These are phyloP conservation scores for Begonia masoniana DNA, from an alignment of 306 rosid species.

Conservation along the genomic window DNA sequence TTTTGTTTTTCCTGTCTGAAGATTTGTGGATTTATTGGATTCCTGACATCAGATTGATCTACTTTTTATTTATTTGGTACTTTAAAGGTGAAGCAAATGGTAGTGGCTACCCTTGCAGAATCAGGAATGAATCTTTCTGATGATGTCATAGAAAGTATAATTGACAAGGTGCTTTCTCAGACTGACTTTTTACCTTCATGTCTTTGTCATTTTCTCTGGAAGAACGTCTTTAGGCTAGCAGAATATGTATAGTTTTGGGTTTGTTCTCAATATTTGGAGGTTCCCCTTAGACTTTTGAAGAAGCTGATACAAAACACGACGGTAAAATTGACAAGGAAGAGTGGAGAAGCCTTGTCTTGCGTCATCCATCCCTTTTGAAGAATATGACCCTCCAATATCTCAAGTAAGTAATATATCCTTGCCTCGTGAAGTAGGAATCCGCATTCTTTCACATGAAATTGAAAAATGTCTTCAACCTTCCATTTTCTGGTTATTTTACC, in stretches of 20 bases:
- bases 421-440: too few species aligned
- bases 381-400: conserved; percentile 98
- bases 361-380: conserved; percentile 91
- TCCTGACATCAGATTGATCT: not conserved
- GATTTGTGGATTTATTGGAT: too few species aligned
- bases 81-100: conserved; percentile 96
- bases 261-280: not conserved
- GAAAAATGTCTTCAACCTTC: too few species aligned
- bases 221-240: not conserved
- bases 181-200: not conserved
- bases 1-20: conserved; percentile 2
- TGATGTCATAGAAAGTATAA: conserved; percentile 93
- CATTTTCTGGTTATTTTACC: too few species aligned
- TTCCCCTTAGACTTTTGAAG: conserved; percentile 75
- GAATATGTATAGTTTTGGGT: not conserved
- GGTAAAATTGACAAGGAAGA: conserved; percentile 98
- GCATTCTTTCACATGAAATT: too few species aligned
- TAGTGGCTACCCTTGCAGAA: conserved; percentile 96
- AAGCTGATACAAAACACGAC: conserved; percentile 96
- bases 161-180: conserved; percentile 62
- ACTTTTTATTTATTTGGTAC: conserved; percentile 3
- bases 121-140: conserved; percentile 99
- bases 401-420: conserved; percentile 34
- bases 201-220: not conserved
- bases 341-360: conserved; percentile 89